Evolutionary conservation across 148 eudicot species (phyloP).

Genomic region (Spergularia bocconei): DNA sequence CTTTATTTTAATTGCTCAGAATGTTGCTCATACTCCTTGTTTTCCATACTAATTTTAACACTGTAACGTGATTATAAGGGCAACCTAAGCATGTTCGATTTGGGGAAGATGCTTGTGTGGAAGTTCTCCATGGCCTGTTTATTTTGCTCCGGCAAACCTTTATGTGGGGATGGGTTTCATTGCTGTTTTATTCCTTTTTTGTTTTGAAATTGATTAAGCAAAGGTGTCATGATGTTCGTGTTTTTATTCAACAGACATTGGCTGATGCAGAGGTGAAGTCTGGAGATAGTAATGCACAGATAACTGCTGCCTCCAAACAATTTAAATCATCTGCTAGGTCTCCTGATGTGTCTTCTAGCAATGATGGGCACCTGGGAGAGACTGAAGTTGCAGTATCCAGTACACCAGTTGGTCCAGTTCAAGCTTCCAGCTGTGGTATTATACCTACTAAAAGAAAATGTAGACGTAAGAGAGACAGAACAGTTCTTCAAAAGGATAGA

Average conservation of each 20-base stretch:
- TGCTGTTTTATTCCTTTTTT: neutral
- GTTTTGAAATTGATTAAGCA: neutral
- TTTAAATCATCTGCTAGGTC: constrained; percentile 29
- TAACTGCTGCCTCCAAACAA: constrained; percentile 15
- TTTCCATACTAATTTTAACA: too few species aligned
- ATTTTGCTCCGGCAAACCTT: neutral
- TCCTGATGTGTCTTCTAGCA: constrained; percentile 32
- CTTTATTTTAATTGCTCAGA: too few species aligned
- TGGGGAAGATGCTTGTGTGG: neutral
- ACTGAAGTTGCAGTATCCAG: constrained; percentile 33
- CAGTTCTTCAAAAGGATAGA: constrained; percentile 21
- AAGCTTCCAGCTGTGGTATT: constrained; percentile 15
- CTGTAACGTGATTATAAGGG: too few species aligned
- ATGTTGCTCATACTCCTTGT: too few species aligned
- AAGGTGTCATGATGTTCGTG: neutral
- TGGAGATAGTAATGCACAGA: constrained; percentile 23
- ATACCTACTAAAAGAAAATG: constrained; percentile 22
- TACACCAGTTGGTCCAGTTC: constrained; percentile 13
- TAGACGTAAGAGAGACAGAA: constrained; percentile 30
- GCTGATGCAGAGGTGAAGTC: constrained; percentile 31
- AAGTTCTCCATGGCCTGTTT: neutral
- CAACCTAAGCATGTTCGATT: too few species aligned
- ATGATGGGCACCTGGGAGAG: constrained; percentile 26
- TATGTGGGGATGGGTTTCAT: neutral
- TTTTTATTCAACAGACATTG: constrained; percentile 18